Evolutionary conservation across 768 basidiomycete genomes (phyloP).

Genomic region (Lactifluus echinatus): DNA sequence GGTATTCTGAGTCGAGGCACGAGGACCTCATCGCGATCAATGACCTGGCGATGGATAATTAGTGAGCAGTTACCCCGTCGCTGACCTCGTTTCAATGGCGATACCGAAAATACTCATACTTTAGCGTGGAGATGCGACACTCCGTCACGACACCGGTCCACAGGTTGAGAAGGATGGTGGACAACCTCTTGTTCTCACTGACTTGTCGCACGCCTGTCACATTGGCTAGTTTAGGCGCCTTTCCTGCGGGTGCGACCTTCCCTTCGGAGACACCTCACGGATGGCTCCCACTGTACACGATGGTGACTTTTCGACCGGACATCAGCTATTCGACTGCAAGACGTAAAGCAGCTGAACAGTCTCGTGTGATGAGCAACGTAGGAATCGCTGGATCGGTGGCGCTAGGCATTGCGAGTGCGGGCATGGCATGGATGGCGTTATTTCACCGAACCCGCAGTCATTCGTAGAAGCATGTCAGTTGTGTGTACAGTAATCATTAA

Average conservation of each 20-base stretch:
- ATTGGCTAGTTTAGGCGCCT: constrained; percentile 38
- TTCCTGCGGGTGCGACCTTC: constrained; percentile 23
- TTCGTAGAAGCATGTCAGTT: constrained; percentile 16
- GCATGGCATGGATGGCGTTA: constrained; percentile 20
- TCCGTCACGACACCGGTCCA: constrained; percentile 77
- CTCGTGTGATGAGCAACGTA: constrained; percentile 44
- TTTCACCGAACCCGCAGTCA: constrained; percentile 17
- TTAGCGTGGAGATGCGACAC: constrained; percentile 90
- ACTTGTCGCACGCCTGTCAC: constrained; percentile 43
- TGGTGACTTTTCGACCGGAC: constrained; percentile 97
- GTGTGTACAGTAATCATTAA: constrained; percentile 9
- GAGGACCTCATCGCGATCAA: constrained; percentile 87
- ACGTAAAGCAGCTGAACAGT: constrained; percentile 61
- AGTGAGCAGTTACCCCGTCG: constrained; percentile 51
- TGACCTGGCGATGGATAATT: constrained; percentile 92
- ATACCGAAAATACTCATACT: constrained; percentile 21
- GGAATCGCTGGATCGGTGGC: constrained; percentile 27
- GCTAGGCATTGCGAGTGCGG: constrained; percentile 8
- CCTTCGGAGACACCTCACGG: constrained; percentile 46
- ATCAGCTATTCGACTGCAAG: constrained; percentile 81
- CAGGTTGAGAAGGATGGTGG: constrained; percentile 68
- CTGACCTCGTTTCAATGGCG: constrained; percentile 6
- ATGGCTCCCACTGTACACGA: constrained; percentile 92
- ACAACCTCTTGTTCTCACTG: constrained; percentile 62
- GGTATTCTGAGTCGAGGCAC: constrained; percentile 76